Evolutionary conservation across 2,329 filamentous ascomycete species (phyloP).

Genomic region (Plenodomus biglobosus): DNA sequence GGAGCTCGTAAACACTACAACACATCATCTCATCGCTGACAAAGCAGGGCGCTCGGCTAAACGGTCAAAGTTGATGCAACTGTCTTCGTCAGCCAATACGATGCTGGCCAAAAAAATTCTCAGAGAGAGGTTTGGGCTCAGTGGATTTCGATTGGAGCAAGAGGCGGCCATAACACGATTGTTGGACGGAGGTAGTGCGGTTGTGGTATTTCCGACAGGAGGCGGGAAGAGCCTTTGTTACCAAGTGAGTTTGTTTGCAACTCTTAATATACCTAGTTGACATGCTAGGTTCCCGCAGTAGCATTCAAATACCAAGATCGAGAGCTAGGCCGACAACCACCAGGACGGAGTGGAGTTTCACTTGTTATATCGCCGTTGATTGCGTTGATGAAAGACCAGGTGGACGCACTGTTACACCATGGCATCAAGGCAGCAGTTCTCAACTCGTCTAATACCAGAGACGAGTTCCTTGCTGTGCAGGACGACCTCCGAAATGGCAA

Average conservation of each 20-base stretch:
- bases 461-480: conserved; percentile 63
- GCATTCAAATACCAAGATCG: conserved; percentile 47
- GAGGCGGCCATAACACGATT: conserved; percentile 49
- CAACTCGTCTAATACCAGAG: conserved; percentile 61
- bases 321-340: conserved; percentile 39
- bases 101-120: conserved; percentile 42
- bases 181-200: conserved; percentile 48
- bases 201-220: conserved; percentile 76
- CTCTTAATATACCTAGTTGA: conserved; percentile 3
- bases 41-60: not conserved
- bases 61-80: not conserved
- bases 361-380: conserved; percentile 89
- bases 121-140: conserved; percentile 46
- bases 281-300: conserved; percentile 43
- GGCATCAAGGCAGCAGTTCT: conserved; percentile 79
- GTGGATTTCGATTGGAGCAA: conserved; percentile 51
- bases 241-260: conserved; percentile 60
- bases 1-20: conserved; percentile 1
- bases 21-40: conserved; percentile 6
- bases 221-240: conserved; percentile 96
- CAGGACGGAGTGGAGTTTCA: conserved; percentile 75
- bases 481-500: conserved; percentile 63
- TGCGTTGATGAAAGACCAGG: conserved; percentile 96
- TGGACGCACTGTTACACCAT: conserved; percentile 69
- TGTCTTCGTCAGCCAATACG: conserved; percentile 11